phyloP scores from a whole-genome alignment of 2,329 filamentous ascomycete species.

The Pseudogymnoascus sp. region DNA sequence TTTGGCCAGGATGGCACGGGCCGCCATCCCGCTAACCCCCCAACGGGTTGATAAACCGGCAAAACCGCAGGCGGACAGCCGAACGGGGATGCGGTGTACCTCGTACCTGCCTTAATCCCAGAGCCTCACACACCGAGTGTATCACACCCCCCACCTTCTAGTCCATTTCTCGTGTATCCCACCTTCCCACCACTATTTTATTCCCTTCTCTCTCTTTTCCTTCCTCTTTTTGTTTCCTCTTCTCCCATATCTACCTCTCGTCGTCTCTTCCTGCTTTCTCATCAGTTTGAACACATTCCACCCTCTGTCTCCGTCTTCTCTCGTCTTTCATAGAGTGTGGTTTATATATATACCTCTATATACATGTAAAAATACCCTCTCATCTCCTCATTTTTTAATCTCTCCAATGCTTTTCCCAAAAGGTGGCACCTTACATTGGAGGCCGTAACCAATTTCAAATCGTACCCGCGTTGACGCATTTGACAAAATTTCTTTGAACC shows the following conservation, averaged over 20 bases:
- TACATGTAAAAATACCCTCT: not conserved
- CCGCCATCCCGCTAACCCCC: not conserved
- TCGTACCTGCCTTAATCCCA: not conserved
- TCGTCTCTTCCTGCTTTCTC: not conserved
- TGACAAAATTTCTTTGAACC: not conserved
- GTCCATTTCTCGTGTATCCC: not conserved
- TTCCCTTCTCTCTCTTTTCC: not conserved
- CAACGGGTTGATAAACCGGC: not conserved
- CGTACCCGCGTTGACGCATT: not conserved
- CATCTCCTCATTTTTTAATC: not conserved
- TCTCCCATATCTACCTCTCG: not conserved
- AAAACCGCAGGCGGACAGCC: not conserved
- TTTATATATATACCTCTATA: not conserved
- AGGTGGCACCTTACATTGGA: not conserved
- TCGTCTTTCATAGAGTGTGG: not conserved
- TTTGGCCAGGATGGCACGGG: not conserved
- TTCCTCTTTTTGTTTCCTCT: not conserved
- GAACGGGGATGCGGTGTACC: not conserved
- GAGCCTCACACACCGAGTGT: not conserved
- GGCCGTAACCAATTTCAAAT: not conserved
- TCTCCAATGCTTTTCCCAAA: not conserved
- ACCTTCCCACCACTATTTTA: not conserved
- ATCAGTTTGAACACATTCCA: not conserved
- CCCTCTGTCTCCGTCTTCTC: not conserved
- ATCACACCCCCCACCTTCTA: not conserved